phyloP scores from a whole-genome alignment of 306 rosid genomes.

The Abrus pulchellus region DNA sequence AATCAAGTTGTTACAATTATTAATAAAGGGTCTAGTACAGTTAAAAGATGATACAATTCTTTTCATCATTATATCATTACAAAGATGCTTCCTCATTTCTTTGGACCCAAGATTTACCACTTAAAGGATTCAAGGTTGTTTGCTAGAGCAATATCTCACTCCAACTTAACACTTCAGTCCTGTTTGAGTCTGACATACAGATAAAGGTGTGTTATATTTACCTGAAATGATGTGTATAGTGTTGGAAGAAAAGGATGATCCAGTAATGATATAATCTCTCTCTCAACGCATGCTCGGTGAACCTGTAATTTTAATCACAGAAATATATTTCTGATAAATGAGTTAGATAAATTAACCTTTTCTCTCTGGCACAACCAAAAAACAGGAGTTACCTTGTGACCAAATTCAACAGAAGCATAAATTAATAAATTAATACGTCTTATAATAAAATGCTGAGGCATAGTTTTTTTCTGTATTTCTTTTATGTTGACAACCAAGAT shows the following conservation, averaged over 20 bases:
- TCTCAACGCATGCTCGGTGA: slow-evolving; percentile 91
- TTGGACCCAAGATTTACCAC: background rate
- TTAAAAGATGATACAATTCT: background rate
- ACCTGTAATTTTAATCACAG: slow-evolving; percentile 68
- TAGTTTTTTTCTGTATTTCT: slow-evolving; percentile 14
- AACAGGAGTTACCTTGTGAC: background rate
- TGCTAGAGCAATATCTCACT: slow-evolving; percentile 25
- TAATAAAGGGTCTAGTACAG: background rate
- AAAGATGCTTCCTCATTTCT: background rate
- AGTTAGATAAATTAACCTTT: slow-evolving; percentile 7
- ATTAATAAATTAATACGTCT: background rate
- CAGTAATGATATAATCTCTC: slow-evolving; percentile 85
- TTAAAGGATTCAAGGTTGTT: background rate
- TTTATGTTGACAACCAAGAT: background rate
- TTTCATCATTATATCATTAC: slow-evolving; percentile 1
- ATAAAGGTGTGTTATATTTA: slow-evolving; percentile 43
- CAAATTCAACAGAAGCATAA: background rate
- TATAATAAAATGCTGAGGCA: background rate
- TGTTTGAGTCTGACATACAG: background rate
- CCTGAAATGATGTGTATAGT: slow-evolving; percentile 94
- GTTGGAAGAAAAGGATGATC: slow-evolving; percentile 99
- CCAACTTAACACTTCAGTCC: background rate
- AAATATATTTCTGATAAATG: slow-evolving; percentile 32
- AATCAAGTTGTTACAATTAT: slow-evolving; percentile 1
- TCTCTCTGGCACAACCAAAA: background rate